Conservation (phyloP, 805 yeast species). For the Cyberlindnera nakhonratchasimensis region DNA sequence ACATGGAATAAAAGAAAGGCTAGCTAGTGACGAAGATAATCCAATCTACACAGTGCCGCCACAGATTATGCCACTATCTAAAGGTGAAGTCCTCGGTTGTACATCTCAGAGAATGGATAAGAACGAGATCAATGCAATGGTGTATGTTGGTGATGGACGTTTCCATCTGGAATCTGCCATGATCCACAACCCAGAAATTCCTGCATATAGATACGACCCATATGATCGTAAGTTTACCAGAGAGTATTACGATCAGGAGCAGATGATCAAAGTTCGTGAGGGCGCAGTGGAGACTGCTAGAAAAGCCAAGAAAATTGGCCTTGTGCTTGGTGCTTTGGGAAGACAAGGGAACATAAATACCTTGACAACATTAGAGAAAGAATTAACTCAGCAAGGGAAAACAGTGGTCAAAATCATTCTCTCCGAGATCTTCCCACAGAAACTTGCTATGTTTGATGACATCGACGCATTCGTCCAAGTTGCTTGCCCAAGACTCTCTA, state of each 20-base stretch:
- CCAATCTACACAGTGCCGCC: constrained; percentile 73
- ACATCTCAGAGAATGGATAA: constrained; percentile 80
- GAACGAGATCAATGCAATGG: constrained; percentile 68
- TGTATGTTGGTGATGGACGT: constrained; percentile 94
- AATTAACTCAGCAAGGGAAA: constrained; percentile 51
- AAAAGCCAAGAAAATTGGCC: constrained; percentile 64
- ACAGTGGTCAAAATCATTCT: constrained; percentile 77
- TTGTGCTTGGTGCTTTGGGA: constrained; percentile 90
- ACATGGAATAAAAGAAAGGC: constrained; percentile 65
- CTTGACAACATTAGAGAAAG: constrained; percentile 57
- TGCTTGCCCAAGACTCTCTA: constrained; percentile 93
- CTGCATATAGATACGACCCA: constrained; percentile 94
- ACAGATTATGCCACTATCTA: constrained; percentile 87
- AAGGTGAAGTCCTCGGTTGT: constrained; percentile 95
- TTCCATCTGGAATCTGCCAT: constrained; percentile 94
- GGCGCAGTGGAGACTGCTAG: constrained; percentile 68
- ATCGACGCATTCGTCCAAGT: constrained; percentile 95
- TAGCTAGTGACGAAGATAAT: constrained; percentile 45
- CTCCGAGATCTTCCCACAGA: constrained; percentile 91
- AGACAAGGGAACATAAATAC: constrained; percentile 90
- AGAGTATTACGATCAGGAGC: constrained; percentile 84
- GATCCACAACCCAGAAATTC: constrained; percentile 93
- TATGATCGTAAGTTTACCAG: constrained; percentile 87
- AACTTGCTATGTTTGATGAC: constrained; percentile 86
- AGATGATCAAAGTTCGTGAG: constrained; percentile 68